Evolutionary conservation across 2,329 filamentous ascomycete genomes (phyloP), one percentile per base, ranked within the genome.

Genomic region (Cryphonectria parasitica): DNA sequence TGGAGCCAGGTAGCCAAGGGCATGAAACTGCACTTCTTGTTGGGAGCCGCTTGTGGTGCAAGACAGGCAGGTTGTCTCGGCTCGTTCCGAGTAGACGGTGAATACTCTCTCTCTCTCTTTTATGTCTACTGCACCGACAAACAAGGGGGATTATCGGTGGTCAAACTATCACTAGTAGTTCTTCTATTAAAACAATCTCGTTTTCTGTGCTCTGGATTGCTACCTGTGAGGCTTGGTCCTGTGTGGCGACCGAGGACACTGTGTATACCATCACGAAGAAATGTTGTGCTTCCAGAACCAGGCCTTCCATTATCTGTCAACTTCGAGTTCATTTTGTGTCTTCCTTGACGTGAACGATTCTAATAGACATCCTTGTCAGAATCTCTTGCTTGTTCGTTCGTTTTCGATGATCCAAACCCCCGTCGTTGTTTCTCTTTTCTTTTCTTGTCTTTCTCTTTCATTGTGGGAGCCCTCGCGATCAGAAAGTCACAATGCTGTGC

Each of bases 391-490:
- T n/a, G 19, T 39, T 25, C 56, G 34, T 4, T 39, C 10, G 17
- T 28, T 5, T 6, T 61, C 31, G 8, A 22, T 31, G 11, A 1
- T 31, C 6, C 25, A 31, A 15, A 19, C 19, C 13, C 41, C 13
- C 41, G 13, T 3, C 41, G 2, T 17, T 13, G 6, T 34, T 22
- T 7, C 19, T 8, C 6, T 22, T 13, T 34, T 64, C 19, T 64
- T 64, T 31, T 64, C 17, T 36, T n/a, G n/a, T 62, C 19, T 62
- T 62, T 7, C 39, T 62, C 39, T 61, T 61, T 39, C n/a, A n/a
- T 39, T 34, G 22, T 3, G 19, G 0, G 60, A 39, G 22, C 10
- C 22, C 31, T 19, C 22, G 10, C 31, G 36, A 45, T 43, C 31
- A 2, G 3, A 56, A 56, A 28, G 52, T 56, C n/a, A 28, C 52